phyloP scores from a whole-genome alignment of 768 basidiomycete species.

The Podaxis sp. region DNA sequence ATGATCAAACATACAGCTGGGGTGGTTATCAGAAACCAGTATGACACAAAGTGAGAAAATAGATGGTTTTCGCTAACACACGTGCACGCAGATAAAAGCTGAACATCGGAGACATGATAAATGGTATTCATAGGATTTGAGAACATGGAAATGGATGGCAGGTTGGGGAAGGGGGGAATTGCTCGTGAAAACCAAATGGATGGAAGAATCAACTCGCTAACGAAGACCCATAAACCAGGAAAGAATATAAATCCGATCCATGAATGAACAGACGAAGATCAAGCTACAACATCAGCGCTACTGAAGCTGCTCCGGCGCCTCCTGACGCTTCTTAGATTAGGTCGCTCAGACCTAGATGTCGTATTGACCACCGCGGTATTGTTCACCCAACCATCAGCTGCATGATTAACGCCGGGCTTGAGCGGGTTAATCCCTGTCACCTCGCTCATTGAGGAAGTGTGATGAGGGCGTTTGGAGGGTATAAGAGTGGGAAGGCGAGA shows the following conservation, averaged over 20 bases:
- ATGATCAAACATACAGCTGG: neutral
- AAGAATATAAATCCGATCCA: conserved; percentile 5
- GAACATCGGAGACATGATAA: neutral
- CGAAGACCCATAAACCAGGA: neutral
- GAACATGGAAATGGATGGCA: conserved; percentile 23
- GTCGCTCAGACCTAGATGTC: conserved; percentile 67
- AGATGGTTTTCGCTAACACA: neutral
- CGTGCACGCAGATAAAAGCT: conserved; percentile 2
- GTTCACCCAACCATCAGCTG: conserved; percentile 72
- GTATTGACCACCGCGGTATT: conserved; percentile 70
- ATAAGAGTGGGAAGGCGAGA: conserved; percentile 76
- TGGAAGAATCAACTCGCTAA: conserved; percentile 11
- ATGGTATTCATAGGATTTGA: conserved; percentile 13
- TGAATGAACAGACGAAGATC: conserved; percentile 13
- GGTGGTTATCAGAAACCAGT: neutral
- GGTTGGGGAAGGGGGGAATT: conserved; percentile 30
- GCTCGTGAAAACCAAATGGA: conserved; percentile 17
- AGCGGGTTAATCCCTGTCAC: conserved; percentile 37
- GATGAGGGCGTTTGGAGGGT: conserved; percentile 48
- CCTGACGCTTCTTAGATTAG: conserved; percentile 67
- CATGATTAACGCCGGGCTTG: conserved; percentile 28
- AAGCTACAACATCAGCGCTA: conserved; percentile 80
- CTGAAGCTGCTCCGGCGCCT: conserved; percentile 86
- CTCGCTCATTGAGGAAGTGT: conserved; percentile 46
- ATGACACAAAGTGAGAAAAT: neutral